Conservation (phyloP, 139 green algal genomes). For the Chlorella sp. region DNA sequence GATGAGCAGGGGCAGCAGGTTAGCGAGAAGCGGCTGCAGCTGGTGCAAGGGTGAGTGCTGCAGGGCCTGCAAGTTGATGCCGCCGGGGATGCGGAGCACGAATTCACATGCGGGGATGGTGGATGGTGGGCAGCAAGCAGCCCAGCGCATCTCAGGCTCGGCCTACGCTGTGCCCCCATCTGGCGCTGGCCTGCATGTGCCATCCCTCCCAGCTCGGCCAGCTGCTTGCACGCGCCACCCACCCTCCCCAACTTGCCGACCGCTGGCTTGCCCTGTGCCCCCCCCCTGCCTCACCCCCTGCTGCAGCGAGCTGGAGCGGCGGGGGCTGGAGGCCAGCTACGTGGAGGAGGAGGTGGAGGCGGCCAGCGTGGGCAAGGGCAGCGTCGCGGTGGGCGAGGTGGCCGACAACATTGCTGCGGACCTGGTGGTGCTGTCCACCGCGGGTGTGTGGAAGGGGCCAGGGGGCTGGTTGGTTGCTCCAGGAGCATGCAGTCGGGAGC, state of each 20-base stretch:
- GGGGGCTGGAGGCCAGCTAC: not conserved
- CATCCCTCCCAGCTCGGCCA: not conserved
- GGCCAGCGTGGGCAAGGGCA: slow-evolving; percentile 29
- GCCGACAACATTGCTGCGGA: slow-evolving; percentile 74
- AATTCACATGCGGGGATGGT: too few species aligned
- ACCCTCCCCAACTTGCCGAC: not conserved
- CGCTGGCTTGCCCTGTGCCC: not conserved
- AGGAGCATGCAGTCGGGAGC: not conserved
- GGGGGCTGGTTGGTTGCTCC: not conserved
- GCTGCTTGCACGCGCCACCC: not conserved
- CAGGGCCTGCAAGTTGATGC: too few species aligned
- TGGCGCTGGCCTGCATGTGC: too few species aligned
- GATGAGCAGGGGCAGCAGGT: slow-evolving; percentile 42
- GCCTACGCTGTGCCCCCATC: too few species aligned
- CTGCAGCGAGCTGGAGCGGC: slow-evolving; percentile 29
- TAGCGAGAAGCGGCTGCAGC: slow-evolving; percentile 17
- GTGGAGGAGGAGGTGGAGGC: slow-evolving; percentile 42
- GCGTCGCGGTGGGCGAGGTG: slow-evolving; percentile 44
- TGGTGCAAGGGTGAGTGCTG: slow-evolving; percentile 29
- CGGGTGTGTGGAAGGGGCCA: slow-evolving; percentile 33
- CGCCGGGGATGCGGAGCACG: too few species aligned
- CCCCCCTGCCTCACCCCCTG: not conserved
- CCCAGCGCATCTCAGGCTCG: too few species aligned
- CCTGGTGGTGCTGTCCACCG: slow-evolving; percentile 67
- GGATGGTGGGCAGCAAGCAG: too few species aligned